Evolutionary conservation across 2,329 filamentous ascomycete species (phyloP).

Genomic region (Penicillium sp.): DNA sequence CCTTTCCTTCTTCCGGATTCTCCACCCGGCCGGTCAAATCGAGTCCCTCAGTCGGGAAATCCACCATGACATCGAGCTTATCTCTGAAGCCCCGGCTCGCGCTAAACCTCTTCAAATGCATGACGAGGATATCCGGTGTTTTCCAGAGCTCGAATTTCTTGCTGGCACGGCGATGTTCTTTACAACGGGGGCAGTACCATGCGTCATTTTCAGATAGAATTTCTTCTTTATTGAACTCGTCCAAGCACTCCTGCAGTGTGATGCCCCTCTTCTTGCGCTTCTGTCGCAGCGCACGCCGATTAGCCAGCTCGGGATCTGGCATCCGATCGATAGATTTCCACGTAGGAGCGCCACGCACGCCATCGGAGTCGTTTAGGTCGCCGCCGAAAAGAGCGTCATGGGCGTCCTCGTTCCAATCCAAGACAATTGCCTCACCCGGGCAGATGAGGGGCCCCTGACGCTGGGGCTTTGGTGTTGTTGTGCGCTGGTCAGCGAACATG

Average conservation of each 20-base stretch:
- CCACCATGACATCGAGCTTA: slow-evolving; percentile 88
- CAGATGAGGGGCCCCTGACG: slow-evolving; percentile 71
- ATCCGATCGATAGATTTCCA: slow-evolving; percentile 59
- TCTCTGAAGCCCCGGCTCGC: slow-evolving; percentile 80
- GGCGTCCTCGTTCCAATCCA: slow-evolving; percentile 79
- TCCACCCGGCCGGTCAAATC: slow-evolving; percentile 82
- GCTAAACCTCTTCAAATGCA: slow-evolving; percentile 95
- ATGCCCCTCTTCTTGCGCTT: slow-evolving; percentile 76
- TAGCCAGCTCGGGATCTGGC: slow-evolving; percentile 67
- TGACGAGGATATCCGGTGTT: slow-evolving; percentile 89
- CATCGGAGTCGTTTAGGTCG: slow-evolving; percentile 49
- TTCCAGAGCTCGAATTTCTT: slow-evolving; percentile 99
- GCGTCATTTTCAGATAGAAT: slow-evolving; percentile 93
- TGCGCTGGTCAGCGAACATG: slow-evolving; percentile 24
- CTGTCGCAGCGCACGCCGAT: slow-evolving; percentile 66
- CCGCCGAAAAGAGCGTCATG: slow-evolving; percentile 71
- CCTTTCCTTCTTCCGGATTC: slow-evolving; percentile 78
- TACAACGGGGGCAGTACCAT: slow-evolving; percentile 97
- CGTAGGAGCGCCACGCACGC: slow-evolving; percentile 64
- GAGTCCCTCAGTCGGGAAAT: slow-evolving; percentile 87
- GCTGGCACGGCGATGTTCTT: slow-evolving; percentile 86
- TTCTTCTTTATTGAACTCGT: slow-evolving; percentile 93
- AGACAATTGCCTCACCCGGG: slow-evolving; percentile 80
- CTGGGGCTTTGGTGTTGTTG: slow-evolving; percentile 27
- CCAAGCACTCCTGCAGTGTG: slow-evolving; percentile 85